Percentiles rank a stretch among this genome's conserved stretches.
These are phyloP conservation scores for Apiospora koreana DNA, from an alignment of 2,329 filamentous ascomycete species.

Conservation along the genomic window DNA sequence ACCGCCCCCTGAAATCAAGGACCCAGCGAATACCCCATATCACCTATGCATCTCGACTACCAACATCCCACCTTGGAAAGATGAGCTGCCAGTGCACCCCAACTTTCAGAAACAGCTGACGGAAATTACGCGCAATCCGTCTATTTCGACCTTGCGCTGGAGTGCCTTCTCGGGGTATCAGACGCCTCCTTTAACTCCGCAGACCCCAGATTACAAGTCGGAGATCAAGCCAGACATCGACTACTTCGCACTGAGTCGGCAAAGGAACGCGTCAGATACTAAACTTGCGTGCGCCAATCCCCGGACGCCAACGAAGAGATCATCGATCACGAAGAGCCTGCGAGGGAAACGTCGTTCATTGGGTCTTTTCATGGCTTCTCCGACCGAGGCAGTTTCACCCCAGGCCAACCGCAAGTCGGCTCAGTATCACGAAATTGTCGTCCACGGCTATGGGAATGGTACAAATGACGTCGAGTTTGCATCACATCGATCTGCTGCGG, in stretches of 20 bases:
- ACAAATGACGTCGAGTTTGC: constrained; percentile 1
- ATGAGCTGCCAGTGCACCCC: constrained; percentile 28
- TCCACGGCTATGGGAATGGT: not conserved
- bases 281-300: not conserved
- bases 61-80: constrained; percentile 49
- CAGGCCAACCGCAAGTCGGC: not conserved
- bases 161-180: constrained; percentile 11
- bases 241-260: constrained; percentile 44
- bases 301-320: not conserved
- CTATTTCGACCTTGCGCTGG: constrained; percentile 16
- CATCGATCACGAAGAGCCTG: not conserved
- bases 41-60: constrained; percentile 46
- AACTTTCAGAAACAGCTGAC: constrained; percentile 32
- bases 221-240: constrained; percentile 60
- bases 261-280: not conserved
- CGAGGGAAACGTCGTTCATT: not conserved
- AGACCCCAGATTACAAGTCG: constrained; percentile 11
- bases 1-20: constrained; percentile 61
- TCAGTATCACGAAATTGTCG: not conserved
- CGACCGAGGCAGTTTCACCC: not conserved
- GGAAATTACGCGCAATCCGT: constrained; percentile 22
- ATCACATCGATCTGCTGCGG: not conserved
- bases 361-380: not conserved
- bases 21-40: constrained; percentile 59
- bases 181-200: constrained; percentile 14